Conservation (phyloP, 441 rosid species). For the Jatropha multifida region DNA sequence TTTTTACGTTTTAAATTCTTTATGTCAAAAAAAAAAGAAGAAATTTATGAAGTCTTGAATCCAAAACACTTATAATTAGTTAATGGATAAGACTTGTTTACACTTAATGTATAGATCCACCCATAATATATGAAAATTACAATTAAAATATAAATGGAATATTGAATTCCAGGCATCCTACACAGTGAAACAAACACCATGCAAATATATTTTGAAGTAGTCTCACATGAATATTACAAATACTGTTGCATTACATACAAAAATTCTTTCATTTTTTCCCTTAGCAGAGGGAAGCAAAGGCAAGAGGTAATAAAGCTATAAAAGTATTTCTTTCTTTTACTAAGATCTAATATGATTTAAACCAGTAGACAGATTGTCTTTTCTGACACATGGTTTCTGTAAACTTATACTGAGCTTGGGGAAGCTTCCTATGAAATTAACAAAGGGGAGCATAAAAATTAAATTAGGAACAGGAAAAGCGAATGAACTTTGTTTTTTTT, state of each 20-base stretch:
- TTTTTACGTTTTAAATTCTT: too few relatives aligned
- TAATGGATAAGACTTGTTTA: too few relatives aligned
- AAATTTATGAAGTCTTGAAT: too few relatives aligned
- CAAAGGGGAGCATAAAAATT: not conserved
- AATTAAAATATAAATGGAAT: too few relatives aligned
- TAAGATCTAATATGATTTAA: slow-evolving; percentile 17
- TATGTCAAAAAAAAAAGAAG: too few relatives aligned
- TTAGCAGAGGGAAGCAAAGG: not conserved
- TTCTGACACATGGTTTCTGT: slow-evolving; percentile 26
- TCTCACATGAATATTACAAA: not conserved
- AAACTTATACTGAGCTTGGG: slow-evolving; percentile 19
- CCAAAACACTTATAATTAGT: too few relatives aligned
- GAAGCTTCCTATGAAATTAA: slow-evolving; percentile 24
- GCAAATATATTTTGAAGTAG: not conserved
- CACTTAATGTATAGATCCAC: too few relatives aligned
- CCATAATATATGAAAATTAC: too few relatives aligned
- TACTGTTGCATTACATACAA: not conserved
- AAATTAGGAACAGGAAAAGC: slow-evolving; percentile 4
- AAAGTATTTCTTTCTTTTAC: slow-evolving; percentile 10
- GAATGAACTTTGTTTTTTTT: slow-evolving; percentile 3
- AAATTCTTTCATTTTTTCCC: not conserved
- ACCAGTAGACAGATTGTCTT: slow-evolving; percentile 27
- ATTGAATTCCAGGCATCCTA: too few relatives aligned
- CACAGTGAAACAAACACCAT: not conserved
- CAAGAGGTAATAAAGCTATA: not conserved